phyloP scores from a whole-genome alignment of 2,329 filamentous ascomycete genomes.

The Aspergillus uvarum region DNA sequence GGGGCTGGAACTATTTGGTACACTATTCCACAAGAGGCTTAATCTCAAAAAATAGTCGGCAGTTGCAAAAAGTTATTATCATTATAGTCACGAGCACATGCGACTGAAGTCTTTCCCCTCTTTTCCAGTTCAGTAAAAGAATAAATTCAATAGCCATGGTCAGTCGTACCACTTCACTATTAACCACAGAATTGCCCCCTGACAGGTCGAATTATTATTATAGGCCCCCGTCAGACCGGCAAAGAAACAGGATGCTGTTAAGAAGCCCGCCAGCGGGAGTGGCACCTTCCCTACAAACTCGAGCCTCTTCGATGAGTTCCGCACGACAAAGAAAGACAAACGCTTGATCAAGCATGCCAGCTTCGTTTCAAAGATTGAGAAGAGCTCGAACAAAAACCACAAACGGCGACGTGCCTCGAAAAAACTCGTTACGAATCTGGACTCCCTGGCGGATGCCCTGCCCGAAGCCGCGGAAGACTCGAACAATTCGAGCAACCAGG shows the following conservation, averaged over 20 bases:
- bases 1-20: conserved; percentile 4
- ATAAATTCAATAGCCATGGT: not conserved
- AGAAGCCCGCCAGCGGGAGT: conserved; percentile 19
- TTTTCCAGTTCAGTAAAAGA: not conserved
- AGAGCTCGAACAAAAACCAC: conserved; percentile 55
- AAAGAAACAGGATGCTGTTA: conserved; percentile 17
- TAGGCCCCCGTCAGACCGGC: conserved; percentile 32
- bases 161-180: not conserved
- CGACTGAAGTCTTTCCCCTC: not conserved
- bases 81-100: conserved; percentile 8
- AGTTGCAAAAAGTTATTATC: conserved; percentile 6
- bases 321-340: conserved; percentile 78
- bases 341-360: conserved; percentile 75
- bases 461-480: conserved; percentile 59
- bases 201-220: not conserved
- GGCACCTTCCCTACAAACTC: conserved; percentile 20
- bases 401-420: conserved; percentile 69
- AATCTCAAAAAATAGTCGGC: conserved; percentile 8
- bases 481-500: conserved; percentile 50
- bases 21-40: conserved; percentile 11
- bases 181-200: not conserved
- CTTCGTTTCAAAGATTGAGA: conserved; percentile 74
- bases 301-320: conserved; percentile 50
- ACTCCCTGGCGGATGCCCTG: conserved; percentile 75
- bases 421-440: conserved; percentile 74